A percentile compares a stretch with the other conserved stretches of the same genome.
Conservation (phyloP, 2,329 filamentous ascomycete genomes). For the Xylariales sp. region DNA sequence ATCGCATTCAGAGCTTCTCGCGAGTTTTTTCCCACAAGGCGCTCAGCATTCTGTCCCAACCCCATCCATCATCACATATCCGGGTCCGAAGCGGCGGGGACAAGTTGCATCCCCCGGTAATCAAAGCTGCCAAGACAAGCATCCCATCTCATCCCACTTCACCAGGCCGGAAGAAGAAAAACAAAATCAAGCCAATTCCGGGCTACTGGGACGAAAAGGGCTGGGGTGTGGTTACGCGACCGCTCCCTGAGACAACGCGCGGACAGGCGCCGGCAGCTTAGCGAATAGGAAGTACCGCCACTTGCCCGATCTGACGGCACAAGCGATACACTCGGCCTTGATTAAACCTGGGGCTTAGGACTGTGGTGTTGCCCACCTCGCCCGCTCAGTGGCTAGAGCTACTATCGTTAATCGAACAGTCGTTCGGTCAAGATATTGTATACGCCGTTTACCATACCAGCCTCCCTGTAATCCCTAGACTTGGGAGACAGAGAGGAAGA, state of each 20-base stretch:
- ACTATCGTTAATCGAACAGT: not conserved
- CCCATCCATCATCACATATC: not conserved
- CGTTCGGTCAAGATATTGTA: slow-evolving; percentile 12
- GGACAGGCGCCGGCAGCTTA: slow-evolving; percentile 13
- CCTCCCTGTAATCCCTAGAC: not conserved
- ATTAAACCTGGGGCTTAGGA: slow-evolving; percentile 18
- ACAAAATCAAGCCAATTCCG: slow-evolving; percentile 18
- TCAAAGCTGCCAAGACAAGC: slow-evolving; percentile 21
- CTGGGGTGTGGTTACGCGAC: slow-evolving; percentile 26
- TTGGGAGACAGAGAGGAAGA: slow-evolving; percentile 9
- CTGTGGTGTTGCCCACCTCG: slow-evolving; percentile 29
- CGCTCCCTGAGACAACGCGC: slow-evolving; percentile 36
- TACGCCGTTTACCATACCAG: slow-evolving; percentile 10
- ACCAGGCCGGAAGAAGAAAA: not conserved
- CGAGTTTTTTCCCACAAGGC: not conserved
- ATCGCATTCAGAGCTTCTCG: slow-evolving; percentile 5
- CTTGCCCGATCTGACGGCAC: slow-evolving; percentile 25
- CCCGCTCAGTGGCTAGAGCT: not conserved
- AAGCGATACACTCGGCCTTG: slow-evolving; percentile 14
- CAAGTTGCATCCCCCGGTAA: slow-evolving; percentile 9
- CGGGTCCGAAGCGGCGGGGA: not conserved
- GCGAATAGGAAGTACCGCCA: slow-evolving; percentile 16
- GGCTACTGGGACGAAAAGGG: slow-evolving; percentile 28
- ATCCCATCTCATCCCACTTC: slow-evolving; percentile 4
- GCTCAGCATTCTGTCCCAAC: slow-evolving; percentile 3